phyloP scores from a whole-genome alignment of 345 rosid genomes.

The Pelargonium nanum region DNA sequence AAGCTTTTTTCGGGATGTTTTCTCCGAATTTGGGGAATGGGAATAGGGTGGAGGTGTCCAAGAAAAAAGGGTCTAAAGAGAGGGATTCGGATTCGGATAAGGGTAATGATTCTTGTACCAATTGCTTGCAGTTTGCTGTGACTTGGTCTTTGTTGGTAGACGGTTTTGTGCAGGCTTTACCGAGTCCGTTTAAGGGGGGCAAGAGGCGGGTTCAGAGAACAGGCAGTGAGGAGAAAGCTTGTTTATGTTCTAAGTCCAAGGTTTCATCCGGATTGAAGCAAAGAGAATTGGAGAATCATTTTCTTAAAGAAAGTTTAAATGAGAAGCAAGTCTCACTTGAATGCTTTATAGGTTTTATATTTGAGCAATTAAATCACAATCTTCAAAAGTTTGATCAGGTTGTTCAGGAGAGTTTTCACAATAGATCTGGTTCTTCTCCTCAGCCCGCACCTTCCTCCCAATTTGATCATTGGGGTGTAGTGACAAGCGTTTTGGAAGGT shows the following conservation, averaged over 20 bases:
- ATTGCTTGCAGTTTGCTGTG: conserved; percentile 66
- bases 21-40: conserved; percentile 30
- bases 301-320: conserved; percentile 18
- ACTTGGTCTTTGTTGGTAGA: conserved; percentile 66
- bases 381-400: conserved; percentile 56
- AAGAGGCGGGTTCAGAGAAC: conserved; percentile 41
- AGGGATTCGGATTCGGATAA: conserved; percentile 28
- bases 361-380: conserved; percentile 50
- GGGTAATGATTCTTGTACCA: conserved; percentile 38
- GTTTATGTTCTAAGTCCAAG: conserved; percentile 21
- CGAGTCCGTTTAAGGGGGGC: conserved; percentile 39
- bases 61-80: conserved; percentile 25
- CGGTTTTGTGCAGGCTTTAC: conserved; percentile 59
- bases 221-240: conserved; percentile 27
- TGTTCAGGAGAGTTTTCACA: conserved; percentile 27
- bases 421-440: conserved; percentile 19
- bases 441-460: conserved; percentile 16
- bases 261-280: conserved; percentile 15
- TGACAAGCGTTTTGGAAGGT: conserved; percentile 66
- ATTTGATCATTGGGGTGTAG: conserved; percentile 37
- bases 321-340: conserved; percentile 36
- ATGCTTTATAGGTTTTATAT: conserved; percentile 38
- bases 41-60: conserved; percentile 22
- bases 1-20: conserved; percentile 38
- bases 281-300: conserved; percentile 20